These are phyloP conservation scores for Nemania abortiva DNA, from an alignment of 2,329 filamentous ascomycete genomes.

Conservation along the genomic window DNA sequence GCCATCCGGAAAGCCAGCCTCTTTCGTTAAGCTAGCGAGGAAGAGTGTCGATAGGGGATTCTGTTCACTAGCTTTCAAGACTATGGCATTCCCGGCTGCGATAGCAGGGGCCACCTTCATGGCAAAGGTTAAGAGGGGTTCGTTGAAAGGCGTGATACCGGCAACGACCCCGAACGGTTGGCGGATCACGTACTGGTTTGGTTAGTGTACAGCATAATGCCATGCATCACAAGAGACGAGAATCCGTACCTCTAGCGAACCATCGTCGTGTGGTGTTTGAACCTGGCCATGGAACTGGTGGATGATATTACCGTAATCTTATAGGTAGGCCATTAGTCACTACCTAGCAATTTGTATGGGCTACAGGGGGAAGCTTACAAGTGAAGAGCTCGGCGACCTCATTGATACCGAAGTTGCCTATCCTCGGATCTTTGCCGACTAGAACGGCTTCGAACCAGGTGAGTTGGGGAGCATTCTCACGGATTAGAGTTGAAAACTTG, in stretches of 20 bases:
- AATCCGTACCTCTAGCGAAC: slow-evolving; percentile 32
- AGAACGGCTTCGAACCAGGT: slow-evolving; percentile 37
- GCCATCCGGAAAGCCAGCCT: slow-evolving; percentile 80
- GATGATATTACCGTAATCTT: slow-evolving; percentile 37
- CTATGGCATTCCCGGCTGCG: slow-evolving; percentile 72
- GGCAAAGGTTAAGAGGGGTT: slow-evolving; percentile 79
- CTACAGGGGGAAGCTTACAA: slow-evolving; percentile 20
- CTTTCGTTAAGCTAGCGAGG: slow-evolving; percentile 73
- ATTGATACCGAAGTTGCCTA: slow-evolving; percentile 31
- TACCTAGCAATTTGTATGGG: neutral
- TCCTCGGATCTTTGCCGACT: slow-evolving; percentile 33
- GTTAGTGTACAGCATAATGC: neutral
- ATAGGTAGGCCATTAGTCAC: neutral
- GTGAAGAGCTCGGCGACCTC: slow-evolving; percentile 34
- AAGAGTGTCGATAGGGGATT: slow-evolving; percentile 73
- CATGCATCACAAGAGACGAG: neutral
- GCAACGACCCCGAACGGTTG: slow-evolving; percentile 84
- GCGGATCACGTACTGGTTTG: slow-evolving; percentile 39
- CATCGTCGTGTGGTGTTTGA: slow-evolving; percentile 35
- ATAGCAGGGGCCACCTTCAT: slow-evolving; percentile 82
- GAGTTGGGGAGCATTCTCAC: slow-evolving; percentile 29
- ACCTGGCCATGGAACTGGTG: slow-evolving; percentile 36
- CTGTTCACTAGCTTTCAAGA: slow-evolving; percentile 74
- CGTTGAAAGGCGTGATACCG: slow-evolving; percentile 85
- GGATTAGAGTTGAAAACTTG: slow-evolving; percentile 34